A percentile compares a stretch with the other conserved stretches of the same genome.
These are phyloP conservation scores for Hevea brasiliensis DNA, from an alignment of 345 rosid species.

Conservation along the genomic window DNA sequence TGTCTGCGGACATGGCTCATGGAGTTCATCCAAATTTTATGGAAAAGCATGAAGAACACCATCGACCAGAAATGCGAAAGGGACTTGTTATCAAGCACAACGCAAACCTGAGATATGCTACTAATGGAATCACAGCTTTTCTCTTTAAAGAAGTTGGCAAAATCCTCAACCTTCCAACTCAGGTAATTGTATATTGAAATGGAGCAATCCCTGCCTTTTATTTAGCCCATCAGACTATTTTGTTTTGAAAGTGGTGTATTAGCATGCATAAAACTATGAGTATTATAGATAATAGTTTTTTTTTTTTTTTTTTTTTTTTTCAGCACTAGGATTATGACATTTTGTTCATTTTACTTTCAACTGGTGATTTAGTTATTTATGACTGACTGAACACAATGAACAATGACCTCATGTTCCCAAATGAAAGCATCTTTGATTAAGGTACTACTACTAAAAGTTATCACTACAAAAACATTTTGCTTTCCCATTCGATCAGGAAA, in stretches of 20 bases:
- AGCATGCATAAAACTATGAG: neutral
- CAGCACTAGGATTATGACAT: neutral
- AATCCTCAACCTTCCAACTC: slow-evolving; percentile 76
- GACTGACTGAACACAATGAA: neutral
- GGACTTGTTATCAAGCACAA: slow-evolving; percentile 95
- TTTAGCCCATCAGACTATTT: neutral
- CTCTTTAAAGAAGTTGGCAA: slow-evolving; percentile 89
- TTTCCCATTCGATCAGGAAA: neutral
- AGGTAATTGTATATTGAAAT: slow-evolving; percentile 47
- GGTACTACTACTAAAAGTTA: neutral
- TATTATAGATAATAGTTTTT: neutral
- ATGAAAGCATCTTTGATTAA: neutral
- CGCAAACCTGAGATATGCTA: slow-evolving; percentile 93
- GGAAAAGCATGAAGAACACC: slow-evolving; percentile 90
- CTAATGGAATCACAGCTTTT: slow-evolving; percentile 85
- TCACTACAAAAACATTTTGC: neutral
- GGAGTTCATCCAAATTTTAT: slow-evolving; percentile 86
- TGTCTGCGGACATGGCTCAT: slow-evolving; percentile 98
- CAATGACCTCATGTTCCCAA: neutral
- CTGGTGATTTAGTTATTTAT: neutral
- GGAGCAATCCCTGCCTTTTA: neutral
- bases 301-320: neutral
- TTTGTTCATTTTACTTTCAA: neutral
- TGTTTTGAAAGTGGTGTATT: neutral
- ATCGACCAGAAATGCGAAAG: slow-evolving; percentile 83